A percentile compares a stretch with the other conserved stretches of the same genome.
Conservation (phyloP, 2,329 filamentous ascomycete genomes). For the Exophiala bonariae region DNA sequence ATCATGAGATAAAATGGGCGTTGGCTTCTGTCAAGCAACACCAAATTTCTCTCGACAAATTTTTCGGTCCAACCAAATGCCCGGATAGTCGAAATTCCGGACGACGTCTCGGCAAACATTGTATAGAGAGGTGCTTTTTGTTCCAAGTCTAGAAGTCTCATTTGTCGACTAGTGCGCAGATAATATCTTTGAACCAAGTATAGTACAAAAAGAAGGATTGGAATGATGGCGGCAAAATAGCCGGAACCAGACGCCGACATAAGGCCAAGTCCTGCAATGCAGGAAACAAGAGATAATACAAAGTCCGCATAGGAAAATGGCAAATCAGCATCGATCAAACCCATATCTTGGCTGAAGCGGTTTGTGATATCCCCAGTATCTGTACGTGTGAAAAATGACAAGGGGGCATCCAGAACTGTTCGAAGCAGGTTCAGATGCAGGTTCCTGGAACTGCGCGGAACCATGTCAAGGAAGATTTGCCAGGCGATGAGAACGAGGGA, state of each 20-base stretch:
- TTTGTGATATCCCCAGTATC: slow-evolving; percentile 44
- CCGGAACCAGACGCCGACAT: slow-evolving; percentile 47
- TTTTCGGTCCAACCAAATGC: slow-evolving; percentile 56
- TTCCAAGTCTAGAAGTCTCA: slow-evolving; percentile 63
- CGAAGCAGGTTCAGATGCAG: slow-evolving; percentile 51
- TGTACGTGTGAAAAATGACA: slow-evolving; percentile 43
- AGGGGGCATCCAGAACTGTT: slow-evolving; percentile 49
- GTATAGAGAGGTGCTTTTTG: slow-evolving; percentile 60
- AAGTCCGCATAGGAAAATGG: slow-evolving; percentile 38
- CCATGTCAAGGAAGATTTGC: slow-evolving; percentile 55
- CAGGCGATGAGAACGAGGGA: slow-evolving; percentile 25
- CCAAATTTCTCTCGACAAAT: slow-evolving; percentile 46
- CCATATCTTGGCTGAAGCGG: slow-evolving; percentile 46
- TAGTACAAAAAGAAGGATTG: slow-evolving; percentile 47
- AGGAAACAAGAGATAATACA: slow-evolving; percentile 31
- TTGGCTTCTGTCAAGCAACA: slow-evolving; percentile 55
- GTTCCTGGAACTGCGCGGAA: slow-evolving; percentile 51
- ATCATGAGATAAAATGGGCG: slow-evolving; percentile 58
- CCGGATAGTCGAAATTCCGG: slow-evolving; percentile 56
- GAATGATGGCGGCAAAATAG: slow-evolving; percentile 53
- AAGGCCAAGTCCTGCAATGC: slow-evolving; percentile 49
- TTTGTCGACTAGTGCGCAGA: slow-evolving; percentile 60
- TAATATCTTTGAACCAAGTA: slow-evolving; percentile 59
- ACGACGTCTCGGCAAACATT: slow-evolving; percentile 58
- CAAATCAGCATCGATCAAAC: slow-evolving; percentile 46